These are phyloP conservation scores for Trichosporon ovoides DNA, from an alignment of 1,284 basidiomycete species.

Conservation along the genomic window DNA sequence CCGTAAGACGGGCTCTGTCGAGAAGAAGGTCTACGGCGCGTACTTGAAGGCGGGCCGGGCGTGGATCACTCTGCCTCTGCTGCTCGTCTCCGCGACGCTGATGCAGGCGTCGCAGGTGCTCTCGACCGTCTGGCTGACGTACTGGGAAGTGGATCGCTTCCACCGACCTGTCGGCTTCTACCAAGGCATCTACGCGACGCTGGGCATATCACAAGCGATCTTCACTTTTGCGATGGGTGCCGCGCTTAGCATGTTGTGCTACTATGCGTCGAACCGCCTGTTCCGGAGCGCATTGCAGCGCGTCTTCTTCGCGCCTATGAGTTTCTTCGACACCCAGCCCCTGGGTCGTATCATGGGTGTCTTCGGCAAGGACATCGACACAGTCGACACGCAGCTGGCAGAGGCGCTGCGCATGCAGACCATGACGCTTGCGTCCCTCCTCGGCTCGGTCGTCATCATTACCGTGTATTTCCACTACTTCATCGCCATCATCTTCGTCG, in stretches of 20 bases:
- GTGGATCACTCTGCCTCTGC: slow-evolving; percentile 56
- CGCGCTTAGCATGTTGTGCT: slow-evolving; percentile 57
- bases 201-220: slow-evolving; percentile 55
- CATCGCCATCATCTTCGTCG: slow-evolving; percentile 45
- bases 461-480: slow-evolving; percentile 68
- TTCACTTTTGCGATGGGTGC: slow-evolving; percentile 62
- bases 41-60: slow-evolving; percentile 65
- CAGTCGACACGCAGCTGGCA: slow-evolving; percentile 63
- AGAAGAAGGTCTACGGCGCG: slow-evolving; percentile 60
- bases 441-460: slow-evolving; percentile 62
- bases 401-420: slow-evolving; percentile 60
- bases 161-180: slow-evolving; percentile 54
- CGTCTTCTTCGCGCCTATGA: slow-evolving; percentile 64
- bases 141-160: slow-evolving; percentile 60
- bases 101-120: slow-evolving; percentile 47
- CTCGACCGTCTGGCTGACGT: slow-evolving; percentile 55
- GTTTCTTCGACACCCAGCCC: slow-evolving; percentile 64
- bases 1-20: slow-evolving; percentile 62
- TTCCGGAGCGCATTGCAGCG: slow-evolving; percentile 57
- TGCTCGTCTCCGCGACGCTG: slow-evolving; percentile 56
- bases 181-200: slow-evolving; percentile 64
- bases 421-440: slow-evolving; percentile 33
- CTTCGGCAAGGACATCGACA: slow-evolving; percentile 61
- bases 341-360: slow-evolving; percentile 61
- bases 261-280: slow-evolving; percentile 58